phyloP scores from a whole-genome alignment of 768 basidiomycete species.

The Erythrobasidium yunnanense region DNA sequence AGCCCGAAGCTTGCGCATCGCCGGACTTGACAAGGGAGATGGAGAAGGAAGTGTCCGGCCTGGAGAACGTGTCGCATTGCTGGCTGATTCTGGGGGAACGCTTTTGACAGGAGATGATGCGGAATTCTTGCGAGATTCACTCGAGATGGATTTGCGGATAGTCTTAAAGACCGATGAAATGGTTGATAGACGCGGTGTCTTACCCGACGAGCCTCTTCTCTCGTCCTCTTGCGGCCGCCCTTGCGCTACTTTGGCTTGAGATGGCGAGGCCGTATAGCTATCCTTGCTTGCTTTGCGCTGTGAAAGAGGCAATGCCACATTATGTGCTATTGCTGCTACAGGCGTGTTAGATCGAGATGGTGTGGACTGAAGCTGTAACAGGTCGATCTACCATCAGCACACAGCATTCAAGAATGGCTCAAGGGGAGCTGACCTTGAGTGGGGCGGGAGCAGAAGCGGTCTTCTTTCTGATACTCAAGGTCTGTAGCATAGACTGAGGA shows the following conservation, averaged over 20 bases:
- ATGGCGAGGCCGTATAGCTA: neutral
- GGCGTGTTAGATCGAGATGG: neutral
- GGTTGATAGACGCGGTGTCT: neutral
- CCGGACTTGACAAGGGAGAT: too few relatives aligned
- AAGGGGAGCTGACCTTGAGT: neutral
- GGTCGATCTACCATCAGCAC: slow-evolving; percentile 4
- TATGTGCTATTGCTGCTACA: neutral
- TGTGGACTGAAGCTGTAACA: neutral
- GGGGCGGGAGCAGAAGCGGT: neutral
- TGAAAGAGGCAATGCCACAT: neutral
- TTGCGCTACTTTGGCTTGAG: neutral
- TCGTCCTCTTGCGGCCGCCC: neutral
- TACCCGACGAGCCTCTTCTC: neutral
- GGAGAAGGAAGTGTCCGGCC: too few relatives aligned
- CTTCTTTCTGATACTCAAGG: slow-evolving; percentile 3
- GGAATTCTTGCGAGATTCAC: slow-evolving; percentile 1
- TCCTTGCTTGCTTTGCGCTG: neutral
- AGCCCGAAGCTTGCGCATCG: too few relatives aligned
- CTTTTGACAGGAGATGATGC: too few relatives aligned
- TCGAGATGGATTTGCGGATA: neutral
- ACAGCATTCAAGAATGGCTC: neutral
- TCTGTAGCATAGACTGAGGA: slow-evolving; percentile 14
- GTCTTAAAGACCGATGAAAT: neutral
- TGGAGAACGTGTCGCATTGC: too few relatives aligned
- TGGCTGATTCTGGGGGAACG: too few relatives aligned